Conservation (phyloP, 768 basidiomycete genomes). For the Leccinellum luteum region DNA sequence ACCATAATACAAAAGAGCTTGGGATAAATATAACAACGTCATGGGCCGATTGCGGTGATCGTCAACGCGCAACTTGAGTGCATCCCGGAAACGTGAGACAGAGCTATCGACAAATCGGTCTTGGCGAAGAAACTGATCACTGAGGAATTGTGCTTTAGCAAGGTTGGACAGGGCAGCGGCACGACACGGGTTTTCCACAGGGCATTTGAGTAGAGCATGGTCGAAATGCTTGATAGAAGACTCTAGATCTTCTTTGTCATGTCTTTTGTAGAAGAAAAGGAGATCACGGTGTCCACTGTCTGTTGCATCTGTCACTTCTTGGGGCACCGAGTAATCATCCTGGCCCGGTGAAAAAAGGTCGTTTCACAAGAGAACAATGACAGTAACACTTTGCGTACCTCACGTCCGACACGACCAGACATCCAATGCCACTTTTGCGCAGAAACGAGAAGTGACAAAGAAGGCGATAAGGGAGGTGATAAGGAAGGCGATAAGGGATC, state of each 20-base stretch:
- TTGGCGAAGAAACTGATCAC: neutral
- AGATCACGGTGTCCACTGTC: no score
- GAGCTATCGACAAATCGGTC: no score
- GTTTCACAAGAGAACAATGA: neutral
- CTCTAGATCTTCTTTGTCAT: neutral
- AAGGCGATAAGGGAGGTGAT: neutral
- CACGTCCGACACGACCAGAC: neutral
- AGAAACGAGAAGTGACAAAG: neutral
- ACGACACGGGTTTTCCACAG: neutral
- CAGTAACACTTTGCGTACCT: neutral
- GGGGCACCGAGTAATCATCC: no score
- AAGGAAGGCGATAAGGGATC: no score
- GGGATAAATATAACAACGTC: conserved; percentile 3
- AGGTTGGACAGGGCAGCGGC: conserved; percentile 11
- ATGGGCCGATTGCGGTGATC: conserved; percentile 6
- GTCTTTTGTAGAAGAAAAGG: neutral
- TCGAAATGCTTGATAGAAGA: conserved; percentile 1
- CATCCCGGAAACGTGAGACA: conserved; percentile 4
- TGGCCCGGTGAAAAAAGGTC: no score
- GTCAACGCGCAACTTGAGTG: conserved; percentile 5
- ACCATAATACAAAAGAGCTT: neutral
- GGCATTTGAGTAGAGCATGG: conserved; percentile 3
- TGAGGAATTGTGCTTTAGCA: neutral
- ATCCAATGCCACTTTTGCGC: neutral
- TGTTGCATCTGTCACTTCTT: no score